A percentile compares a stretch with the other conserved stretches of the same genome.
phyloP scores from a whole-genome alignment of 148 eudicot species.

The Fagopyrum homotropicum region DNA sequence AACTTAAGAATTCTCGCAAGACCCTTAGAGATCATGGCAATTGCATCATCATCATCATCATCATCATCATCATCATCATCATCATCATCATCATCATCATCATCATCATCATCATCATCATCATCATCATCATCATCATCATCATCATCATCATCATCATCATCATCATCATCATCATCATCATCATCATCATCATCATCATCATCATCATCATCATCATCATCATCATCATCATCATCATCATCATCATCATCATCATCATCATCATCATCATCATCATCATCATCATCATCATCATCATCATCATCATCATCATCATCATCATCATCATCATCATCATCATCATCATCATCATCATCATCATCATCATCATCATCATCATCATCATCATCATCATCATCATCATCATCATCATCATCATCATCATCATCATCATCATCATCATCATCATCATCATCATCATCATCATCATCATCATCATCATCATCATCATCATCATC shows the following conservation, averaged over 20 bases:
- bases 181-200: neutral
- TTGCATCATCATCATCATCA: no score
- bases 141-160: neutral
- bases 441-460: conserved; percentile 25
- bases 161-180: neutral
- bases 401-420: conserved; percentile 15
- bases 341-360: neutral
- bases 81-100: no score
- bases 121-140: neutral
- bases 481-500: conserved; percentile 22
- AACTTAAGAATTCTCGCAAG: no score
- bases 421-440: conserved; percentile 30
- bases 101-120: neutral
- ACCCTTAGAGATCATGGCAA: no score
- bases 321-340: neutral
- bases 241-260: neutral
- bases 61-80: no score
- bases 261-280: neutral
- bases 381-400: conserved; percentile 17
- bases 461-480: conserved; percentile 16
- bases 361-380: conserved; percentile 20
- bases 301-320: neutral
- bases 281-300: neutral
- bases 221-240: neutral
- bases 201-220: neutral